Percentiles rank a stretch among this genome's conserved stretches.
phyloP scores from a whole-genome alignment of 192 early-diverging fungal genomes.

The Entomortierella chlamydospora region DNA sequence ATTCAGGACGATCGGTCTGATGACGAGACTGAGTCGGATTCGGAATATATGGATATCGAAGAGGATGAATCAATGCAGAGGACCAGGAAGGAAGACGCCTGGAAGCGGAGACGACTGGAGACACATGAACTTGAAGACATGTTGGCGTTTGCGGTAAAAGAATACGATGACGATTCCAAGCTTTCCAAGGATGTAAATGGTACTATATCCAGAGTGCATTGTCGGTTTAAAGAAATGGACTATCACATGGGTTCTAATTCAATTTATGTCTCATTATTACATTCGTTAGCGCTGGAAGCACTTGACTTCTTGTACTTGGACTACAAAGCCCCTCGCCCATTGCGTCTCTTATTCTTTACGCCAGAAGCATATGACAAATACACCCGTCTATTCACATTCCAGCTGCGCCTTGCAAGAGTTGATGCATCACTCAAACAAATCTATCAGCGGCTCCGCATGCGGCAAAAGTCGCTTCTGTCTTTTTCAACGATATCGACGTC shows the following conservation, averaged over 20 bases:
- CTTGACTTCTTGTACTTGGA: constrained; percentile 63
- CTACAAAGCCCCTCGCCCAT: constrained; percentile 59
- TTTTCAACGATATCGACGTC: background rate
- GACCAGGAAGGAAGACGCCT: background rate
- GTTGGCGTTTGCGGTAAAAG: constrained; percentile 53
- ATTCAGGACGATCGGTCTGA: background rate
- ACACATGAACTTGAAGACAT: constrained; percentile 51
- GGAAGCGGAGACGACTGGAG: constrained; percentile 1
- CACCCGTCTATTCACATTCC: constrained; percentile 61
- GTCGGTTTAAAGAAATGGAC: background rate
- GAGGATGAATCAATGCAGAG: background rate
- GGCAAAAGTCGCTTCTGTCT: constrained; percentile 26
- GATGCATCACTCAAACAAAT: constrained; percentile 51
- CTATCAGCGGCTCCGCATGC: constrained; percentile 35
- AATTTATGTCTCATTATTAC: too few relatives aligned
- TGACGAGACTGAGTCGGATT: background rate
- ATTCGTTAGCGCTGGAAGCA: constrained; percentile 57
- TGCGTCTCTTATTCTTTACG: constrained; percentile 59
- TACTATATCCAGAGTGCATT: constrained; percentile 7
- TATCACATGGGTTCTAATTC: background rate
- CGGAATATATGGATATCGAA: constrained; percentile 18
- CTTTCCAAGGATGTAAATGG: constrained; percentile 57
- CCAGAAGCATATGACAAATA: constrained; percentile 55
- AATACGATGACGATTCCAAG: constrained; percentile 40
- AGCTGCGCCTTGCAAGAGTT: constrained; percentile 55